phyloP scores from a whole-genome alignment of 2,329 filamentous ascomycete genomes.

The Phyllachora maydis region DNA sequence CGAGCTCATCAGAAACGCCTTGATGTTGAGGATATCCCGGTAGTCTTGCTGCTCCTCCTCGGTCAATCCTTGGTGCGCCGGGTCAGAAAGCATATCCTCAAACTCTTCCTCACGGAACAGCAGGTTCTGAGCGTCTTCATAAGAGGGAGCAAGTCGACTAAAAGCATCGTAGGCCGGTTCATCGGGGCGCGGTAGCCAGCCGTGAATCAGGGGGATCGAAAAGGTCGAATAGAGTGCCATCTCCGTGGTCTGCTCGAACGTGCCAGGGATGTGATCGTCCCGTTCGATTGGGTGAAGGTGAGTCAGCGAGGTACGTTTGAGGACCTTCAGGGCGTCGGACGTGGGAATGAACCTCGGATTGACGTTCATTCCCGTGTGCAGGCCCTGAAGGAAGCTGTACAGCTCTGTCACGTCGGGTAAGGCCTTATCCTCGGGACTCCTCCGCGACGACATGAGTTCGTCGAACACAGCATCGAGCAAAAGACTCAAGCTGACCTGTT shows the following conservation, averaged over 20 bases:
- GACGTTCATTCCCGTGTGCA: conserved; percentile 96
- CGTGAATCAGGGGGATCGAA: conserved; percentile 72
- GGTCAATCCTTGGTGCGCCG: conserved; percentile 32
- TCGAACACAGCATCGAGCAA: conserved; percentile 82
- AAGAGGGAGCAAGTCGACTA: conserved; percentile 55
- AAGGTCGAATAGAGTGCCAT: conserved; percentile 88
- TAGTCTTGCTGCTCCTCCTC: conserved; percentile 59
- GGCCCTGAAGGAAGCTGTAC: conserved; percentile 66
- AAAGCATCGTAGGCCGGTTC: conserved; percentile 52
- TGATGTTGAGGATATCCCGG: conserved; percentile 69
- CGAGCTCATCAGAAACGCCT: conserved; percentile 57
- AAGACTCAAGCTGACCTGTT: conserved; percentile 72
- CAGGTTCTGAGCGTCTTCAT: conserved; percentile 80
- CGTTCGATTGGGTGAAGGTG: conserved; percentile 28
- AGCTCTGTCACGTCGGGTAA: conserved; percentile 78
- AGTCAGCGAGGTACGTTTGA: conserved; percentile 28
- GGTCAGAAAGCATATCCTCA: conserved; percentile 46
- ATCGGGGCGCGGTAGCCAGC: conserved; percentile 59
- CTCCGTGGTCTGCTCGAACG: conserved; percentile 71
- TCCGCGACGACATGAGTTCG: conserved; percentile 64
- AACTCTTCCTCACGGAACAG: conserved; percentile 80
- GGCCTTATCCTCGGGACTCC: conserved; percentile 37
- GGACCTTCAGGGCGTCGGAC: conserved; percentile 20
- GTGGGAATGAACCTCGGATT: conserved; percentile 70
- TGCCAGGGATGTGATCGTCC: conserved; percentile 36